These are phyloP conservation scores for Pythium utonaiense DNA, from an alignment of 352 stramenopile genomes.

Conservation along the genomic window DNA sequence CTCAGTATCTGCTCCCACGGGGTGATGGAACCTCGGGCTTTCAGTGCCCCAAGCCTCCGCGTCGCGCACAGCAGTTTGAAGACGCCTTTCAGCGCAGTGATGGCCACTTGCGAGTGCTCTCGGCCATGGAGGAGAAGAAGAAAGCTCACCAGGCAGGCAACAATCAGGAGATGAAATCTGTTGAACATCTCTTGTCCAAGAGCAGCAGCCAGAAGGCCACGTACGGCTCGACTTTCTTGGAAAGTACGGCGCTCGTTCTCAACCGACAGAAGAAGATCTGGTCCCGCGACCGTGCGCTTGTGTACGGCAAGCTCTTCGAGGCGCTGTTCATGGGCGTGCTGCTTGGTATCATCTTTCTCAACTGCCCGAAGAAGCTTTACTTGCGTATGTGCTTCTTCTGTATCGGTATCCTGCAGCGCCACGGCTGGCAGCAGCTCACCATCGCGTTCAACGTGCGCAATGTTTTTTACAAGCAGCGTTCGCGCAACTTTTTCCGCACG, in stretches of 20 bases:
- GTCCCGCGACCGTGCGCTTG: constrained; percentile 45
- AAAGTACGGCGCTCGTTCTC: constrained; percentile 45
- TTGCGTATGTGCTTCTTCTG: constrained; percentile 71
- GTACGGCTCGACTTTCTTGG: constrained; percentile 29
- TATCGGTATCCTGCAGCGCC: constrained; percentile 58
- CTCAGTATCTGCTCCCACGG: constrained; percentile 11
- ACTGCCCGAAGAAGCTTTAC: constrained; percentile 49
- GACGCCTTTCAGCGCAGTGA: constrained; percentile 24
- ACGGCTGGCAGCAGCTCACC: constrained; percentile 59
- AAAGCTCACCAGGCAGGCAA: constrained; percentile 23
- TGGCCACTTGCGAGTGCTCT: constrained; percentile 13
- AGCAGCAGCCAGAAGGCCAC: background rate
- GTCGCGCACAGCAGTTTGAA: constrained; percentile 25
- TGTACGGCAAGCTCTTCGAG: constrained; percentile 61
- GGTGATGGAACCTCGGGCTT: background rate
- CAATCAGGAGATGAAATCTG: constrained; percentile 39
- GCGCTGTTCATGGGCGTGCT: constrained; percentile 69
- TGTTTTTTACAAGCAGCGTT: constrained; percentile 88
- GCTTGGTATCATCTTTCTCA: constrained; percentile 69
- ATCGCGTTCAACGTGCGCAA: constrained; percentile 62
- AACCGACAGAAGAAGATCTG: constrained; percentile 63
- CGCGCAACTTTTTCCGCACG: constrained; percentile 87
- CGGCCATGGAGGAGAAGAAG: constrained; percentile 18
- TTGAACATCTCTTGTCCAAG: constrained; percentile 25
- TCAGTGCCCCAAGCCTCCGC: constrained; percentile 5